Conservation (phyloP, 352 stramenopile genomes). For the Globisporangium nodosum region DNA sequence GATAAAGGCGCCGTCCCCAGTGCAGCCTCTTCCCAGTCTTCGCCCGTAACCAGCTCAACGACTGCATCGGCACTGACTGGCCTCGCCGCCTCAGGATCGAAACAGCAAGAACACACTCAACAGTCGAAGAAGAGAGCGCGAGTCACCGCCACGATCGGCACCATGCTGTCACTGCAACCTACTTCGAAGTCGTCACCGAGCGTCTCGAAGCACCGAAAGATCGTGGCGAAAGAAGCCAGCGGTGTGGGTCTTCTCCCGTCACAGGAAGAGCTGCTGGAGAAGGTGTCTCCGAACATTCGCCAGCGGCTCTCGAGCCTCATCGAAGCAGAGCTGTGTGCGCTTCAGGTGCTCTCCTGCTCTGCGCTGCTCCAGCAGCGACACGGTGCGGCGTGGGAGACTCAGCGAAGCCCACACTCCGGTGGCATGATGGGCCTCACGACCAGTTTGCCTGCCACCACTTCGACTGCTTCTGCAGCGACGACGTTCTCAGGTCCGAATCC, state of each 20-base stretch:
- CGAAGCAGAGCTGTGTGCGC: slow-evolving; percentile 69
- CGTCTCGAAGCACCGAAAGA: slow-evolving; percentile 6
- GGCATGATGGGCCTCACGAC: slow-evolving; percentile 12
- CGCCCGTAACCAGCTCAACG: not conserved
- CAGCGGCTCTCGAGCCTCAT: slow-evolving; percentile 67
- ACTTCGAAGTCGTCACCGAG: not conserved
- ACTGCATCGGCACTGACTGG: not conserved
- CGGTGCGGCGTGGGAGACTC: slow-evolving; percentile 9
- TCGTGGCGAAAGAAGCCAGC: slow-evolving; percentile 13
- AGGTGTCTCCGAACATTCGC: slow-evolving; percentile 62
- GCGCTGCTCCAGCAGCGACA: slow-evolving; percentile 53
- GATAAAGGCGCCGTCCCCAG: not conserved
- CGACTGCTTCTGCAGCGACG: not conserved
- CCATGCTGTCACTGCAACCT: not conserved
- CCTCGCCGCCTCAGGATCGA: not conserved
- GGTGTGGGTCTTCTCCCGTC: slow-evolving; percentile 40
- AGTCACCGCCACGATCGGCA: not conserved
- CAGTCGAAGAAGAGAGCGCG: slow-evolving; percentile 31
- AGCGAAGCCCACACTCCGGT: slow-evolving; percentile 20
- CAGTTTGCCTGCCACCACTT: slow-evolving; percentile 4
- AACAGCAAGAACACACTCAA: not conserved
- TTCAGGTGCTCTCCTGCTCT: slow-evolving; percentile 79
- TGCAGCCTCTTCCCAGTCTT: not conserved
- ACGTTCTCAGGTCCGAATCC: slow-evolving; percentile 15
- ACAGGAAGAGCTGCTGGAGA: slow-evolving; percentile 72